Evolutionary conservation across 495 filamentous ascomycete genomes (phyloP), one percentile per base, ranked within the genome.

Genomic region (Aspergillus bridgeri): DNA sequence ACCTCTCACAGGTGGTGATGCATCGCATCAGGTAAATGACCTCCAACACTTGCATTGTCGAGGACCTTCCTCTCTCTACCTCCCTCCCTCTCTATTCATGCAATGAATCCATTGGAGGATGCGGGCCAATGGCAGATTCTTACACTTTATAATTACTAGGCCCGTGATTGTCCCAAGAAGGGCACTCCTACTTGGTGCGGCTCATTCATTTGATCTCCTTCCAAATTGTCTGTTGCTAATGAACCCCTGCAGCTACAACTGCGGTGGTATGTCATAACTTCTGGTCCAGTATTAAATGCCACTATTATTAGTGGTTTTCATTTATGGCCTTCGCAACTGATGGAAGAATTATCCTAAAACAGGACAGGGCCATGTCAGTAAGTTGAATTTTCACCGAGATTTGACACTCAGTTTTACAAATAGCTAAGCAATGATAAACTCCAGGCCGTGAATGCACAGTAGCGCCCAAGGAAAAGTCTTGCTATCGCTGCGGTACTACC

Each of bases 121-220:
- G 33, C 33, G 33, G 33, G 33, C 13, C 33, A 38, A 15, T 38
- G 33, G 33, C 33, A 38, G 33, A 38, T 38, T 38, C 33, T 38
- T 38, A 61, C 51, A 55, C 47, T 59, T 63, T 13, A 25, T 50
- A 59, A 65, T 57, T 38, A 65, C 49, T 67, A 90, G 89, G 90
- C 92, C 64, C 91, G 92, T 67, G 93, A 97, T 65, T 98, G 93
- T 82, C 92, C 93, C 62, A 92, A 88, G 81, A 90, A 92, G 77
- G 91, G 90, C 58, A 90, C 87, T 56, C 89, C 92, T 47, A 95
- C 92, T 69, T 98, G 93, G 86, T 91, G 78, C 3, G 33, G 74
- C 79, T 46, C 22, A 56, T 48, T 19, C 18, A 1, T 43, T 48
- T 11, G 5, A 47, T 52, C 20, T 42, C 29, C 42, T 3, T 8